Conservation (phyloP, 139 green algal genomes). For the Picochlorum sp. region DNA sequence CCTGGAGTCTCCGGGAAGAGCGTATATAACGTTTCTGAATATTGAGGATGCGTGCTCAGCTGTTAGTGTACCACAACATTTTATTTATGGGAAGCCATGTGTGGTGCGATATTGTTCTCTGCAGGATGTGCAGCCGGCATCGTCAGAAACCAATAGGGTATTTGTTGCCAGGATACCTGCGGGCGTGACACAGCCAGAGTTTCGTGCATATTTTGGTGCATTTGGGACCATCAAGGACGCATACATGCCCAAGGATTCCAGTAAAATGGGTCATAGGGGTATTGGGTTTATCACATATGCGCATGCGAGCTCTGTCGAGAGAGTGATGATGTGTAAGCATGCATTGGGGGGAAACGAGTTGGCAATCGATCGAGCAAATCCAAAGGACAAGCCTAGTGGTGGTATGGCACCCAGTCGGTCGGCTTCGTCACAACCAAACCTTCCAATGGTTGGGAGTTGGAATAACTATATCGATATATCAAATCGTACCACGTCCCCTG, state of each 20-base stretch:
- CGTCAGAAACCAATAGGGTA: conserved; percentile 54
- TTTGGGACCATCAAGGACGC: conserved; percentile 76
- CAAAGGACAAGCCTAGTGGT: conserved; percentile 49
- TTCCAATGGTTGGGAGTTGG: conserved; percentile 11
- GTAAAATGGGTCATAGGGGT: conserved; percentile 65
- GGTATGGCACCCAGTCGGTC: conserved; percentile 4
- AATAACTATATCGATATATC: neutral
- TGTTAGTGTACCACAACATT: no score
- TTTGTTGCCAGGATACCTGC: conserved; percentile 81
- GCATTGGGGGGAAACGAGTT: conserved; percentile 72
- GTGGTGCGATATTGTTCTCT: conserved; percentile 63
- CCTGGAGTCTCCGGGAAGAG: no score
- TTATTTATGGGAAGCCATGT: conserved; percentile 59
- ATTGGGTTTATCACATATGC: conserved; percentile 86
- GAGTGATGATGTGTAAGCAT: conserved; percentile 27
- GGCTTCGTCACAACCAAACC: conserved; percentile 23
- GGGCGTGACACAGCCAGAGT: conserved; percentile 61
- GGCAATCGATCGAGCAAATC: conserved; percentile 75
- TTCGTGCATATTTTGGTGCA: conserved; percentile 75
- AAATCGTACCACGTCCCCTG: no score
- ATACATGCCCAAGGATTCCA: conserved; percentile 82
- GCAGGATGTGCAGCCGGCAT: conserved; percentile 47
- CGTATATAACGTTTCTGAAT: no score
- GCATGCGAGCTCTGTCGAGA: conserved; percentile 57
- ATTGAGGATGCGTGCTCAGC: no score